Evolutionary conservation across 1,284 basidiomycete genomes (phyloP).

Genomic region (Ceratorhiza oryzae-sativae): DNA sequence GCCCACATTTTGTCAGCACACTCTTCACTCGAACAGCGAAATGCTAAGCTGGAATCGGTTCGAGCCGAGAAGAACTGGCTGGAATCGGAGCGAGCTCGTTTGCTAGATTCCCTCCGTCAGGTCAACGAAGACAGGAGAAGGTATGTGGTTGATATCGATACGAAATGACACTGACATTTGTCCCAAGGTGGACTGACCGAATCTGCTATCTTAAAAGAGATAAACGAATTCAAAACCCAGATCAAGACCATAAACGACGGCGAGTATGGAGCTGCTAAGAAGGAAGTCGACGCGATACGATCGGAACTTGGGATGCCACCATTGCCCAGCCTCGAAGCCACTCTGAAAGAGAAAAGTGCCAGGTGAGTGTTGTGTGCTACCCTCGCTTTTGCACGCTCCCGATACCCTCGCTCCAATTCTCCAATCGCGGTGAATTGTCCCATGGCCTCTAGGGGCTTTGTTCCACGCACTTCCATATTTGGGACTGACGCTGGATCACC

Average conservation of each 20-base stretch:
- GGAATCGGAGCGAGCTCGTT: conserved; percentile 68
- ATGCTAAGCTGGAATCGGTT: conserved; percentile 75
- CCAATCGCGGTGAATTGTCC: not conserved
- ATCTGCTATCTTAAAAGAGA: conserved; percentile 68
- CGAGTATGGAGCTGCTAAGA: conserved; percentile 73
- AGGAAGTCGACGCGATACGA: conserved; percentile 73
- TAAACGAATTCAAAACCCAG: conserved; percentile 64
- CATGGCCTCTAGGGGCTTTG: conserved; percentile 36
- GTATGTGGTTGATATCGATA: conserved; percentile 49
- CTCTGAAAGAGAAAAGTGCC: conserved; percentile 73
- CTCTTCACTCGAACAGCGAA: conserved; percentile 74
- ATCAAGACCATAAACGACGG: conserved; percentile 71
- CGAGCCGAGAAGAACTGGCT: conserved; percentile 73
- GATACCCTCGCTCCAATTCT: conserved; percentile 6
- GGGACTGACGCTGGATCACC: conserved; percentile 38
- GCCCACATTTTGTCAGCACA: conserved; percentile 85
- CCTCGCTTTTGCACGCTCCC: conserved; percentile 15
- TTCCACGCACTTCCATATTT: conserved; percentile 35
- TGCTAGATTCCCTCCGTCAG: conserved; percentile 71
- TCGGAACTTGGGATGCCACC: conserved; percentile 75
- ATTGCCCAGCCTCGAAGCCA: conserved; percentile 70
- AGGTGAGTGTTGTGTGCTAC: conserved; percentile 59
- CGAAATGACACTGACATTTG: not conserved
- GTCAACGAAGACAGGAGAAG: conserved; percentile 80
- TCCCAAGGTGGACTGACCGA: conserved; percentile 62